A percentile compares a stretch with the other conserved stretches of the same genome.
Evolutionary conservation across 225 moss, liverwort and hornwort species (phyloP).

Genomic region (Asterella californica): DNA sequence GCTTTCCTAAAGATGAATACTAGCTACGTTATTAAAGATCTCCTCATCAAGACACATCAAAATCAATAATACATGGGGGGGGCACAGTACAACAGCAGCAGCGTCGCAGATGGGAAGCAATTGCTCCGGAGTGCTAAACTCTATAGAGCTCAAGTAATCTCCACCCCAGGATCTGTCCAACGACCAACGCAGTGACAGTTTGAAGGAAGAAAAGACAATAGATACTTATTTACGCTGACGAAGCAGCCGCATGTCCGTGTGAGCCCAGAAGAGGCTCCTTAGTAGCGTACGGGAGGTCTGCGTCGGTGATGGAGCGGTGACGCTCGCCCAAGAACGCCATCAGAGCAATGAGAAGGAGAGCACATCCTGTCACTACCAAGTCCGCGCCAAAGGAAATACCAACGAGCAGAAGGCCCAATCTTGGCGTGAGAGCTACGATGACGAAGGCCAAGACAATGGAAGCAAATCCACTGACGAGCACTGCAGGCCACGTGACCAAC

Average conservation of each 20-base stretch:
- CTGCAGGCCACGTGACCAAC: slow-evolving; percentile 69
- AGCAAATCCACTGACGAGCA: slow-evolving; percentile 59
- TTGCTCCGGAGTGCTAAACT: too few relatives aligned
- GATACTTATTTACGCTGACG: slow-evolving; percentile 17
- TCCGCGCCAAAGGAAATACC: slow-evolving; percentile 64
- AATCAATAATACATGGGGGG: too few relatives aligned
- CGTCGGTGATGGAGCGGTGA: slow-evolving; percentile 32
- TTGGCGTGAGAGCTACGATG: slow-evolving; percentile 52
- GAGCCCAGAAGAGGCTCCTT: slow-evolving; percentile 30
- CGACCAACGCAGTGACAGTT: too few relatives aligned
- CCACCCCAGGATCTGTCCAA: too few relatives aligned
- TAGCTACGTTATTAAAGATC: too few relatives aligned
- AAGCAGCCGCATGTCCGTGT: slow-evolving; percentile 15
- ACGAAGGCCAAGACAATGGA: slow-evolving; percentile 67
- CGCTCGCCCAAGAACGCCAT: slow-evolving; percentile 63
- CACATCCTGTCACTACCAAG: slow-evolving; percentile 49
- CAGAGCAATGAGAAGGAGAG: slow-evolving; percentile 62
- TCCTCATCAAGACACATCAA: too few relatives aligned
- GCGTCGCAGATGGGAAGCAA: too few relatives aligned
- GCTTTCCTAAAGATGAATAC: too few relatives aligned
- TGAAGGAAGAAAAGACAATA: too few relatives aligned
- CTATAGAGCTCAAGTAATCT: too few relatives aligned
- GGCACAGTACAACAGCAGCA: too few relatives aligned
- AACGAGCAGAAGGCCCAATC: slow-evolving; percentile 43
- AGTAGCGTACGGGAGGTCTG: slow-evolving; percentile 14